Percentiles rank a stretch among this genome's conserved stretches.
Conservation (phyloP, 2,329 filamentous ascomycete species). For the Xylariaceae sp. region DNA sequence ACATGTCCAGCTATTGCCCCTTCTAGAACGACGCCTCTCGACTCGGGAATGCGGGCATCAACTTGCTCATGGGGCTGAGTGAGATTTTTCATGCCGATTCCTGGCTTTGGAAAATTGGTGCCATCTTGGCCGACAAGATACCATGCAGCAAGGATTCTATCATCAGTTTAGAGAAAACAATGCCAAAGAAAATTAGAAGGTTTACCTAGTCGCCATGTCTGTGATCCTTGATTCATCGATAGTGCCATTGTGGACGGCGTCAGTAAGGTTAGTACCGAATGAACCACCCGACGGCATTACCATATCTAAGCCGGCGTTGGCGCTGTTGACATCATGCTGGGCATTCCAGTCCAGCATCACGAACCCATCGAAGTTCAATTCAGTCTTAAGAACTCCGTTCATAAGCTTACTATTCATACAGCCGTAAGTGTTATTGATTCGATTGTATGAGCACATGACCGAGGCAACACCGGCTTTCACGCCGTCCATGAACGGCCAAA, state of each 20-base stretch:
- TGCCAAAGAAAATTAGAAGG: constrained; percentile 49
- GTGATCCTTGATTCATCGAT: constrained; percentile 73
- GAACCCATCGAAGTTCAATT: constrained; percentile 72
- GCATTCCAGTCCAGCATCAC: constrained; percentile 74
- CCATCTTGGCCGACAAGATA: constrained; percentile 62
- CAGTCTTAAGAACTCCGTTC: constrained; percentile 71
- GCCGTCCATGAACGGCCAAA: constrained; percentile 70
- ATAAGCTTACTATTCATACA: constrained; percentile 75
- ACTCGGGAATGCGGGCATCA: constrained; percentile 57
- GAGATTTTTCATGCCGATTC: constrained; percentile 67
- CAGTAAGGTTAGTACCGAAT: constrained; percentile 71
- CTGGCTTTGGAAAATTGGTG: constrained; percentile 52
- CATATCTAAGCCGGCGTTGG: constrained; percentile 71
- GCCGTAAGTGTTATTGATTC: constrained; percentile 74
- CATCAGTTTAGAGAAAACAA: constrained; percentile 49
- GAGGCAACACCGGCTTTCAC: constrained; percentile 62
- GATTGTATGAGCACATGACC: constrained; percentile 74
- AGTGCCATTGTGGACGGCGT: constrained; percentile 79
- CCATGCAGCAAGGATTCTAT: constrained; percentile 67
- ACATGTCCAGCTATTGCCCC: constrained; percentile 71
- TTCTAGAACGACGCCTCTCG: constrained; percentile 53
- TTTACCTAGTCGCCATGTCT: constrained; percentile 77
- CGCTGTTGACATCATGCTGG: constrained; percentile 64
- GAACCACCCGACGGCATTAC: constrained; percentile 66
- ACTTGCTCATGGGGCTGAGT: constrained; percentile 51